A percentile compares a stretch with the other conserved stretches of the same genome.
Evolutionary conservation across 2,329 filamentous ascomycete genomes (phyloP).

Genomic region (Dryadomyces sulphureus): DNA sequence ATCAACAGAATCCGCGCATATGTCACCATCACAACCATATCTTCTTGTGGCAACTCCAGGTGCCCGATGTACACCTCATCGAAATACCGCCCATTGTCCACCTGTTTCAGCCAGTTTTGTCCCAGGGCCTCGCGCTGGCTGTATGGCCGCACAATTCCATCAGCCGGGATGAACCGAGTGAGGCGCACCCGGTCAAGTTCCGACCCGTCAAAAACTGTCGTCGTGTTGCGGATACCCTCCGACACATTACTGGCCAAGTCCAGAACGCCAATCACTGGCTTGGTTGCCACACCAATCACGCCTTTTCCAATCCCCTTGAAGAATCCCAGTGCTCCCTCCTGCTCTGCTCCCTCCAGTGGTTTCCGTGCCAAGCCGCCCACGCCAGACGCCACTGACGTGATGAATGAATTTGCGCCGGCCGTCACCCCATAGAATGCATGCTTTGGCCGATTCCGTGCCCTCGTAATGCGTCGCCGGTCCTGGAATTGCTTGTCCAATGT

Average conservation of each 20-base stretch:
- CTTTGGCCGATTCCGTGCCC: constrained; percentile 86
- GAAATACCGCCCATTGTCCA: constrained; percentile 96
- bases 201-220: constrained; percentile 90
- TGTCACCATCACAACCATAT: constrained; percentile 81
- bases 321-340: constrained; percentile 85
- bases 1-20: constrained; percentile 82
- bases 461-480: constrained; percentile 84
- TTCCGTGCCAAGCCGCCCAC: constrained; percentile 88
- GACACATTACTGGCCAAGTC: constrained; percentile 95
- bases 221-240: constrained; percentile 96
- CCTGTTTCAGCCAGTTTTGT: constrained; percentile 97
- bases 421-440: constrained; percentile 95
- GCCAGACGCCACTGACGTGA: constrained; percentile 81
- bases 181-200: constrained; percentile 91
- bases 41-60: constrained; percentile 76
- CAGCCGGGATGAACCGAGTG: constrained; percentile 77
- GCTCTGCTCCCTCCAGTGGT: constrained; percentile 87
- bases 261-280: constrained; percentile 90
- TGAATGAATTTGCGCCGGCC: constrained; percentile 86
- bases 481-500: constrained; percentile 98
- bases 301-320: constrained; percentile 97
- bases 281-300: constrained; percentile 83
- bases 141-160: constrained; percentile 90
- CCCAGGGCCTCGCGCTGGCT: constrained; percentile 88
- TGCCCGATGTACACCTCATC: constrained; percentile 96